phyloP scores from a whole-genome alignment of 2,329 filamentous ascomycete species.

The Lecanicillium sp. region DNA sequence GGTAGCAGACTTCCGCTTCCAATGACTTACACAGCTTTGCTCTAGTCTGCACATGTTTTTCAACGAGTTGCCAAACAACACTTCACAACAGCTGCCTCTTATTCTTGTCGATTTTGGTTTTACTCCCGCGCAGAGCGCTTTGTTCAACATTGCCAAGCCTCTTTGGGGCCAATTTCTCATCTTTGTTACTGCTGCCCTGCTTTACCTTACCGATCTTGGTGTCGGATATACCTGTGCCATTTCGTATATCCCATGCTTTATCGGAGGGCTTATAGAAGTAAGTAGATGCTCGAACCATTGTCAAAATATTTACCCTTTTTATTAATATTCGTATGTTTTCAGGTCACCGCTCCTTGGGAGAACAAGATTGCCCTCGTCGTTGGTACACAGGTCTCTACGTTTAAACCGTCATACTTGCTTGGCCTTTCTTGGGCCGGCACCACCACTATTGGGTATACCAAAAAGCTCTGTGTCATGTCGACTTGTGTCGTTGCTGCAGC shows the following conservation, averaged over 20 bases:
- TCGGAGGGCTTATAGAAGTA: conserved; percentile 16
- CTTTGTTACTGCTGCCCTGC: conserved; percentile 13
- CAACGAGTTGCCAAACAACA: conserved; percentile 18
- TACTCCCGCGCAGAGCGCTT: conserved; percentile 15
- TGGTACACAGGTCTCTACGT: conserved; percentile 20
- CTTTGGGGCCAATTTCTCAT: conserved; percentile 14
- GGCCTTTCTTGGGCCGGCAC: conserved; percentile 19
- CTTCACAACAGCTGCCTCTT: conserved; percentile 16
- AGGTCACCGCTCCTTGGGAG: conserved; percentile 16
- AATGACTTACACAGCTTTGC: neutral
- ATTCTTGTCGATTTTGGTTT: conserved; percentile 17
- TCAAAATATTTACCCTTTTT: too few species aligned
- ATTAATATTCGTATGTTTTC: neutral
- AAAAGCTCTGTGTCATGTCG: conserved; percentile 16
- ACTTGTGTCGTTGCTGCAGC: conserved; percentile 15
- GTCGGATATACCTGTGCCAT: conserved; percentile 18
- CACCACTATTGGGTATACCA: conserved; percentile 15
- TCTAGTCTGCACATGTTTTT: conserved; percentile 18
- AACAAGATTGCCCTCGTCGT: conserved; percentile 20
- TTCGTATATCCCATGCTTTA: conserved; percentile 16
- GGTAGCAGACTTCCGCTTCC: too few species aligned
- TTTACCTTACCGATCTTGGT: conserved; percentile 13
- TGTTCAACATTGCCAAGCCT: conserved; percentile 18
- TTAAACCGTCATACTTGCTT: conserved; percentile 20
- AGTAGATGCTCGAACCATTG: neutral